Evolutionary conservation across 139 green algal species (phyloP), one percentile per base, ranked within the genome.

Genomic region (Limnomonas spitsbergensis): DNA sequence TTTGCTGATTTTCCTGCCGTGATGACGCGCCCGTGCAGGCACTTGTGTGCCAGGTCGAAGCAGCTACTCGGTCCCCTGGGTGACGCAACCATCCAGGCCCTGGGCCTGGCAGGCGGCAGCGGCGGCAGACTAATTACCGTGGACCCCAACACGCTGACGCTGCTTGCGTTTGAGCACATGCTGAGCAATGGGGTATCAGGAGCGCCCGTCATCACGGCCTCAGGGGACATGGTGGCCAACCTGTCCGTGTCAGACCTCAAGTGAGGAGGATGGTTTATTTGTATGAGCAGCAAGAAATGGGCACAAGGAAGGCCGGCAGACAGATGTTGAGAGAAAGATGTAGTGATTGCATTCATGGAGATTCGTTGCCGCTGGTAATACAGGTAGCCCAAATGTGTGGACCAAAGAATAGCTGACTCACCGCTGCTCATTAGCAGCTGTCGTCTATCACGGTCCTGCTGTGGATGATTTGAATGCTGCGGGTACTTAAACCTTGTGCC

Each of bases 161-260:
- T 95, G 70, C 77, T 95, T 53, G 92, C 91, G 0, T 90, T 90
- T 67, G 82, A 90, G 38, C 56, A 83, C 36, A 90, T 95, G 77
- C 70, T 78, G 53, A 68, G 67, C 1, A 84, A 53, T 2, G 86
- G 89, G 27, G 77, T 94, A 34, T 87, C 81, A 9, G 91, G 84
- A 0, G 90, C 88, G 2, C 83, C 91, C 2, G 89, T 94, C 52
- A 76, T 95, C n/a, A 75, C 69, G 40, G 69, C 34, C 47, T 53
- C 40, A 24, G 83, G 92, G 1, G 69, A 85, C 35, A 69, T 96
- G 40, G 88, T 96, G 26, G 92, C 91, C 66, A 95, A 96, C 80
- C 80, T 96, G 66, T 89, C 78, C 42, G 84, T 90, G n/a, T 90
- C 80, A 0, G 92, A 95, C 85, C 61, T 39, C 61, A 72, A 24